These are phyloP conservation scores for Ceratocystis colombiana DNA, from an alignment of 2,329 filamentous ascomycete genomes.

Conservation along the genomic window DNA sequence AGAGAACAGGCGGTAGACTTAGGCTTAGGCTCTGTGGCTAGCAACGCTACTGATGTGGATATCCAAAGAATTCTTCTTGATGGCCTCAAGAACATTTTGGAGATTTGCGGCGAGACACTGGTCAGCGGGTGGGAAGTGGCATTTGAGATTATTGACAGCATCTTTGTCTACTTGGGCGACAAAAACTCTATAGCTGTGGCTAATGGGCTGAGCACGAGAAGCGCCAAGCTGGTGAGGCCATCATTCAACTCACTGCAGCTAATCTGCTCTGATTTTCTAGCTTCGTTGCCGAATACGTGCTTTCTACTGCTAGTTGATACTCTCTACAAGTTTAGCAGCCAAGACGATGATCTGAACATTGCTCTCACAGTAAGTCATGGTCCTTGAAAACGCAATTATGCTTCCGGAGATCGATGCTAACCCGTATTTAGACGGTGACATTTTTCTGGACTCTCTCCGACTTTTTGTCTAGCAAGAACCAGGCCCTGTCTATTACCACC, in stretches of 20 bases:
- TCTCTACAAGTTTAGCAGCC: slow-evolving; percentile 77
- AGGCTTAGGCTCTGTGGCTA: slow-evolving; percentile 12
- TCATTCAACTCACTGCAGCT: slow-evolving; percentile 85
- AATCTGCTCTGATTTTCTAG: slow-evolving; percentile 87
- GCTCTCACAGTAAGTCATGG: slow-evolving; percentile 63
- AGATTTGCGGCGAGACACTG: slow-evolving; percentile 77
- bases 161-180: slow-evolving; percentile 47
- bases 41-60: slow-evolving; percentile 52
- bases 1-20: slow-evolving; percentile 7
- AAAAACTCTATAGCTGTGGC: slow-evolving; percentile 30
- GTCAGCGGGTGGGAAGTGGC: slow-evolving; percentile 75
- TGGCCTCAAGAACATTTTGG: slow-evolving; percentile 69
- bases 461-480: slow-evolving; percentile 57
- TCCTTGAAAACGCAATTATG: not conserved
- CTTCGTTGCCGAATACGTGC: slow-evolving; percentile 59
- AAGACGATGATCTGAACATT: slow-evolving; percentile 88
- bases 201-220: slow-evolving; percentile 43
- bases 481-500: slow-evolving; percentile 48
- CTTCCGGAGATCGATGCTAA: slow-evolving; percentile 23
- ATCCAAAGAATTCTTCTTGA: slow-evolving; percentile 74
- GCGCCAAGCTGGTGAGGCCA: slow-evolving; percentile 67
- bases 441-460: slow-evolving; percentile 96
- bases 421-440: slow-evolving; percentile 58
- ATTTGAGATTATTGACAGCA: slow-evolving; percentile 74
- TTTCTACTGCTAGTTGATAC: slow-evolving; percentile 74